phyloP scores from a whole-genome alignment of 495 filamentous ascomycete species.

The Xylaria telfairii region DNA sequence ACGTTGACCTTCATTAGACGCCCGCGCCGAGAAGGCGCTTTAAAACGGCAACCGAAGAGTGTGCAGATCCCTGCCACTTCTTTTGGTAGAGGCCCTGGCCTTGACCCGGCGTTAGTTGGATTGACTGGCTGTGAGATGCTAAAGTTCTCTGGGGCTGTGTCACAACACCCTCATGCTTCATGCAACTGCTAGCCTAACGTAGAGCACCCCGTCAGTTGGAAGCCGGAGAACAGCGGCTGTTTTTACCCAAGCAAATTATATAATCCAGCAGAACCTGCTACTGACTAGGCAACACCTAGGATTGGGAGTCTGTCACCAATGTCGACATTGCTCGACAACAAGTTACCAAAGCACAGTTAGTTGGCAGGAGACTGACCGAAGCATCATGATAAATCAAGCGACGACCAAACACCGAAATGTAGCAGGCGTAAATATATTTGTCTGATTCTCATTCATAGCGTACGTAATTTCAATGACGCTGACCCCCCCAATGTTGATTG shows the following conservation, averaged over 20 bases:
- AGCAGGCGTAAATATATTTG: background rate
- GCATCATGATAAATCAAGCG: background rate
- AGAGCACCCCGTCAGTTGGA: background rate
- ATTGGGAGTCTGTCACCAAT: background rate
- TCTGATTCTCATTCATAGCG: constrained; percentile 20
- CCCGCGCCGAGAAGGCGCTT: background rate
- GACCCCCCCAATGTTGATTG: background rate
- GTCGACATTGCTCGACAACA: background rate
- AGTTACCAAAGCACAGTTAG: background rate
- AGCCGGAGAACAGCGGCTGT: background rate
- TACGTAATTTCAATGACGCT: constrained; percentile 21
- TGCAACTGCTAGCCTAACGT: background rate
- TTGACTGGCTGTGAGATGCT: constrained; percentile 5
- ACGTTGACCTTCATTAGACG: constrained; percentile 13
- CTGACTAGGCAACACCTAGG: background rate
- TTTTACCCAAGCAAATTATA: background rate
- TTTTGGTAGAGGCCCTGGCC: background rate
- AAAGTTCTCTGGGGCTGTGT: background rate
- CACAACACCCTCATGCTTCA: background rate
- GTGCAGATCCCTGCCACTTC: background rate
- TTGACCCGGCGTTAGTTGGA: background rate
- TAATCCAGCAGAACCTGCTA: background rate
- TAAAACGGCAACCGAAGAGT: constrained; percentile 4
- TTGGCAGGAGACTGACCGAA: background rate
- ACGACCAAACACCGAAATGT: background rate